Percentiles rank a stretch among this genome's conserved stretches.
These are phyloP conservation scores for Quercus lobata DNA, from an alignment of 331 rosid species.

Conservation along the genomic window DNA sequence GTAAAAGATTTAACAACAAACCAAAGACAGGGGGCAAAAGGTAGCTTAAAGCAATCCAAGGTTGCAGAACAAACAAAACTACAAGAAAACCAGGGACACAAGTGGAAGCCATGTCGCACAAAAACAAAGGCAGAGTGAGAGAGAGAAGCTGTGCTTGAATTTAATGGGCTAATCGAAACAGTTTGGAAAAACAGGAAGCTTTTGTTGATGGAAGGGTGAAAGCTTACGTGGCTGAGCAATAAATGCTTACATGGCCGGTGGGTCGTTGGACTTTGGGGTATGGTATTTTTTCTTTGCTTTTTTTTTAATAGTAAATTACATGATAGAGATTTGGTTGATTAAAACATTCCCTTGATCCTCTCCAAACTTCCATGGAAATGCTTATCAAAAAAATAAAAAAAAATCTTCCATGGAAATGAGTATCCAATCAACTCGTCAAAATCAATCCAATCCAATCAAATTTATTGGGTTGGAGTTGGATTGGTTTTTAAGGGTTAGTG, in stretches of 20 bases:
- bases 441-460: too few species aligned
- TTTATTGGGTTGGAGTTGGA: too few species aligned
- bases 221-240: constrained; percentile 18
- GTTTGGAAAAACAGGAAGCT: constrained; percentile 9
- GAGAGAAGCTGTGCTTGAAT: neutral
- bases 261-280: constrained; percentile 42
- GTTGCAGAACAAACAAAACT: constrained; percentile 35
- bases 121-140: neutral
- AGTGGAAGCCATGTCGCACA: constrained; percentile 42
- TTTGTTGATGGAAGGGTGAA: neutral
- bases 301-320: too few species aligned
- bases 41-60: constrained; percentile 29
- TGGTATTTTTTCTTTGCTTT: fast-evolving
- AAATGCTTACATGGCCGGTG: neutral
- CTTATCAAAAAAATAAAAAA: too few species aligned
- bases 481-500: too few species aligned
- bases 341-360: too few species aligned
- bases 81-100: constrained; percentile 20
- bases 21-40: constrained; percentile 61
- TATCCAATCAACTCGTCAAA: too few species aligned
- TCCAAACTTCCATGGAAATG: too few species aligned
- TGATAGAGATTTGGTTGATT: too few species aligned
- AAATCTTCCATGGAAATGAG: too few species aligned
- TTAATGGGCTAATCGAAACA: neutral
- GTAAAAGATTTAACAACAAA: constrained; percentile 20